Base-by-base conservation (phyloP, 805 yeast genomes). In the Starmerella bacillaris region DNA sequence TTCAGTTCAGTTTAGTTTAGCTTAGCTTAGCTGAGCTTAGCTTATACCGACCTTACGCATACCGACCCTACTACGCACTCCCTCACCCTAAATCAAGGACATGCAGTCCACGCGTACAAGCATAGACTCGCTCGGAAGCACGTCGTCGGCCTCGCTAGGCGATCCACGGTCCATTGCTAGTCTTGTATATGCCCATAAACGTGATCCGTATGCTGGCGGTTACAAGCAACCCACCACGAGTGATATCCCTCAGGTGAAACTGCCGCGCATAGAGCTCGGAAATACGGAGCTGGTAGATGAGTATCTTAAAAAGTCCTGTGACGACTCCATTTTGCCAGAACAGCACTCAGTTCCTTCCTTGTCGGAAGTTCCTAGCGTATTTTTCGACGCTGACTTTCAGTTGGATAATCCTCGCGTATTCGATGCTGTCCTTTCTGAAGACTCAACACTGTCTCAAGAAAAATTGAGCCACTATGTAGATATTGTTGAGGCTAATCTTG, bases 391-490 rank as follows among this genome's bases (percentile, higher is more conserved):
- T 5, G 67, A 72, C 27, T 89, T 89, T 56, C 64, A 79, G 43
- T 61, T 89, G 27, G 95, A 89, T 47, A 82, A 89, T 51, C 94
- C 94, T 5, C 64, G 94, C 37, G 65, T 74, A 1, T 86, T 86
- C 53, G 72, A 73, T 37, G 61, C 68, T 39, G 93, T 84, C 2
- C 64, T 78, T 11, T 68, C 67, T 27, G 58, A 70, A 2, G 66
- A 67, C 15, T 24, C 40, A 14, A 22, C 71, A 7, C 58, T 63
- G 17, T 54, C 84, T 14, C 93, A 77, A 48, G 92, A 82, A 30
- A 73, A 71, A 49, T 59, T 86, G 22, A 78, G 89, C 3, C 72
- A 73, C 56, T 82, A 83, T 49, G 61, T 89, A 37, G 96, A 89
- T 51, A 64, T 72, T 1, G 82, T 86, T 1, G 98, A 86, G 55